A percentile compares a stretch with the other conserved stretches of the same genome.
Evolutionary conservation across 2,329 filamentous ascomycete species (phyloP).

Genomic region (Ceratocystis destructans): DNA sequence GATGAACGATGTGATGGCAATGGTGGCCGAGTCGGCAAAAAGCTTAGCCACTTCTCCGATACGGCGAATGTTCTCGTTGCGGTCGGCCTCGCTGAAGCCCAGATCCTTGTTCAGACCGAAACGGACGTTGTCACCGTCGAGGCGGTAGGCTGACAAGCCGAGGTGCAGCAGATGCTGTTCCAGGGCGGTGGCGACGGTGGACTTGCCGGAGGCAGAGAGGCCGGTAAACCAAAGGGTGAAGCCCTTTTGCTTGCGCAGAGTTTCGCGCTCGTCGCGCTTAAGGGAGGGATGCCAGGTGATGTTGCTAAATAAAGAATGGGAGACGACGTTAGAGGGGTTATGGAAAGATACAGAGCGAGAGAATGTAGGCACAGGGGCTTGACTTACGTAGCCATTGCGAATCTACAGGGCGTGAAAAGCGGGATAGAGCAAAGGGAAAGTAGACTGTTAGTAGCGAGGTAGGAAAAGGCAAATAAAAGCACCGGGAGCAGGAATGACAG

Average conservation of each 20-base stretch:
- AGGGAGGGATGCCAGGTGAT: slow-evolving; percentile 82
- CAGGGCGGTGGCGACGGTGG: slow-evolving; percentile 87
- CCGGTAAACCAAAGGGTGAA: slow-evolving; percentile 98
- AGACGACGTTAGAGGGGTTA: not conserved
- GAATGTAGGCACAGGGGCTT: not conserved
- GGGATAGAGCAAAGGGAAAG: not conserved
- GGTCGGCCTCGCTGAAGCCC: slow-evolving; percentile 81
- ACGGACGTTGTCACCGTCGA: slow-evolving; percentile 96
- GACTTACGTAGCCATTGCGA: slow-evolving; percentile 18
- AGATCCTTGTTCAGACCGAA: slow-evolving; percentile 98
- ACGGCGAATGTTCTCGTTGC: slow-evolving; percentile 94
- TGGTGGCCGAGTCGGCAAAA: slow-evolving; percentile 77
- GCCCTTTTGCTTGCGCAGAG: slow-evolving; percentile 67
- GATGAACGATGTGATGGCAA: slow-evolving; percentile 94
- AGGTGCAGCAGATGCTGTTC: slow-evolving; percentile 92
- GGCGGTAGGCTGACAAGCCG: slow-evolving; percentile 70
- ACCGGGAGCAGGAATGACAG: not conserved
- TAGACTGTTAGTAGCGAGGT: not conserved
- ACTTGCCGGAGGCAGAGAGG: slow-evolving; percentile 91
- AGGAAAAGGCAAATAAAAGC: slow-evolving; percentile 1
- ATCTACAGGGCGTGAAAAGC: not conserved
- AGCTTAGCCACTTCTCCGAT: slow-evolving; percentile 95
- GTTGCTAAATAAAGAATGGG: slow-evolving; percentile 48
- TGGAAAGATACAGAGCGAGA: not conserved
- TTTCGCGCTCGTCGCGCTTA: slow-evolving; percentile 61